phyloP scores from a whole-genome alignment of 768 basidiomycete species.

The Nidularia sp. region DNA sequence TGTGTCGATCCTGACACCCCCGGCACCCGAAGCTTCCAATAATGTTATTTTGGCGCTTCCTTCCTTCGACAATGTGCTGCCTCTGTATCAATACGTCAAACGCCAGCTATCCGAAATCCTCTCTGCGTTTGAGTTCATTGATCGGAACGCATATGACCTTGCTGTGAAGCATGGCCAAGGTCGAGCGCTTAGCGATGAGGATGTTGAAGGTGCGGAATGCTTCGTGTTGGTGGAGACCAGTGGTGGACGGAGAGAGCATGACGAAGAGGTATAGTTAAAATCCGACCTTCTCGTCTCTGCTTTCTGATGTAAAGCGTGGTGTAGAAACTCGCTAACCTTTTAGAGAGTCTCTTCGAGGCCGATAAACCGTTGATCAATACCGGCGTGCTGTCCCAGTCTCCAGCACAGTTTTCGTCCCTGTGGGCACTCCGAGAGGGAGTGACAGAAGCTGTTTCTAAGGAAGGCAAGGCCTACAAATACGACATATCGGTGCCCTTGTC shows the following conservation, averaged over 20 bases:
- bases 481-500: slow-evolving; percentile 87
- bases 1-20: slow-evolving; percentile 89
- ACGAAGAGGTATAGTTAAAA: slow-evolving; percentile 68
- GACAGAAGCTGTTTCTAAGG: slow-evolving; percentile 88
- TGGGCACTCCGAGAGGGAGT: slow-evolving; percentile 93
- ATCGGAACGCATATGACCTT: slow-evolving; percentile 79
- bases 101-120: slow-evolving; percentile 88
- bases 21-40: slow-evolving; percentile 78
- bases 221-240: slow-evolving; percentile 95
- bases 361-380: slow-evolving; percentile 79
- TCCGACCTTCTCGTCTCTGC: slow-evolving; percentile 1
- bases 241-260: slow-evolving; percentile 88
- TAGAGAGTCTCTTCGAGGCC: slow-evolving; percentile 73
- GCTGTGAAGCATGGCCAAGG: slow-evolving; percentile 83
- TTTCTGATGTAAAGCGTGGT: not conserved
- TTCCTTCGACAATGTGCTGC: slow-evolving; percentile 81
- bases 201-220: slow-evolving; percentile 74
- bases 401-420: slow-evolving; percentile 82
- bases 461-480: slow-evolving; percentile 96
- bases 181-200: slow-evolving; percentile 67
- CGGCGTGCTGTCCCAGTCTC: slow-evolving; percentile 88
- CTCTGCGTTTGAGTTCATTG: slow-evolving; percentile 96
- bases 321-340: slow-evolving; percentile 80
- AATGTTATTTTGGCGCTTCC: slow-evolving; percentile 91
- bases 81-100: slow-evolving; percentile 79